Evolutionary conservation across 2,329 filamentous ascomycete species (phyloP).

Genomic region (Raffaelea albimanens): DNA sequence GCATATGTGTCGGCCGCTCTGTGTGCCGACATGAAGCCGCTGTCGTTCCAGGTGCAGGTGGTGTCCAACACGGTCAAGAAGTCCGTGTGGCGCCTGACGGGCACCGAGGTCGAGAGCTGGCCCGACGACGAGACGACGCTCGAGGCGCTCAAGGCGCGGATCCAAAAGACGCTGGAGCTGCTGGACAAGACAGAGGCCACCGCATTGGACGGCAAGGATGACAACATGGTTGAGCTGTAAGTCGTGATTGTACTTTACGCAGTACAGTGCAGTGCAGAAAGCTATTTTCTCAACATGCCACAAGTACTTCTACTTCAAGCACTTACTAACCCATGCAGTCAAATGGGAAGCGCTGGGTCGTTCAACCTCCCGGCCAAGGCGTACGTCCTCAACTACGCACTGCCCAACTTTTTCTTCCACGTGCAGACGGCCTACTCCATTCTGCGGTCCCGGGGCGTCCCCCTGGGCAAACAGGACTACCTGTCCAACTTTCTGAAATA

Average conservation of each 20-base stretch:
- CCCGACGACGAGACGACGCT: constrained; percentile 23
- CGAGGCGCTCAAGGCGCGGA: constrained; percentile 19
- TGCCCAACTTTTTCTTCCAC: constrained; percentile 56
- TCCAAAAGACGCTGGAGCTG: constrained; percentile 21
- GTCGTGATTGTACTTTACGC: too few species aligned
- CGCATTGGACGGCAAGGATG: constrained; percentile 17
- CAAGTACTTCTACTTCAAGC: not conserved
- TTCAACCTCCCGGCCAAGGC: constrained; percentile 15
- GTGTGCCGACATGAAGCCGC: constrained; percentile 24
- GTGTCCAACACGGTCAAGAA: constrained; percentile 20
- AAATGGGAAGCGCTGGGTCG: constrained; percentile 10
- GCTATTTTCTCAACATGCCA: too few species aligned
- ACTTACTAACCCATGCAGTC: not conserved
- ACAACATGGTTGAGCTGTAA: constrained; percentile 16
- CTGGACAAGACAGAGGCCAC: constrained; percentile 18
- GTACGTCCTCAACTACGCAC: constrained; percentile 33
- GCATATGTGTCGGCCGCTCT: constrained; percentile 18
- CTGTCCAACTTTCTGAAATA: constrained; percentile 19
- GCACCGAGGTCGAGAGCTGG: constrained; percentile 14
- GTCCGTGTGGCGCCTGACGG: constrained; percentile 18
- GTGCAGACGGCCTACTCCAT: constrained; percentile 45
- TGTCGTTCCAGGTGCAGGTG: constrained; percentile 25
- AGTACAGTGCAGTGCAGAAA: too few species aligned
- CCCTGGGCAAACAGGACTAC: constrained; percentile 48
- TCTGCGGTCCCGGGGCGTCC: constrained; percentile 45